Evolutionary conservation across 208 protist species (phyloP).

Genomic region (Acanthamoeba healyi): DNA sequence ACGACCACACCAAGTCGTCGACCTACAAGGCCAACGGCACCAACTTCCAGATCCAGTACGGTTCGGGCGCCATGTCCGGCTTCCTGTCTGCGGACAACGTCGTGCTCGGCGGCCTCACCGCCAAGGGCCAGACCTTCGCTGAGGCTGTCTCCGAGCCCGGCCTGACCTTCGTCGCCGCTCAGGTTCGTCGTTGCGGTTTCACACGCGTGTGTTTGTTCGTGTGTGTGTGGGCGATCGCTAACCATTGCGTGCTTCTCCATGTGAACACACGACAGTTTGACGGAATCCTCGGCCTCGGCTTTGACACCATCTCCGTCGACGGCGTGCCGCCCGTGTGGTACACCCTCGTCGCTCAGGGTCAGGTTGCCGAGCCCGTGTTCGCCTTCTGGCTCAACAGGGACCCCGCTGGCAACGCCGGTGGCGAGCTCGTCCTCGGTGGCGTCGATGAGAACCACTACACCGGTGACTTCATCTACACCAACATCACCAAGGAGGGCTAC

Average conservation of each 20-base stretch:
- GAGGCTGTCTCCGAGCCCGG: constrained; percentile 94
- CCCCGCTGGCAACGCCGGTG: neutral
- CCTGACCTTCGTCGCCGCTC: constrained; percentile 93
- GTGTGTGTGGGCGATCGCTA: neutral
- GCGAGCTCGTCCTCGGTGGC: constrained; percentile 2
- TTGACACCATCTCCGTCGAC: constrained; percentile 91
- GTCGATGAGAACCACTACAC: constrained; percentile 9
- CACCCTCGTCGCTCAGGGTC: neutral
- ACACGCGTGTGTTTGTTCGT: neutral
- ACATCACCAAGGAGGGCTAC: constrained; percentile 14
- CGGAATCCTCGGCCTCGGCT: constrained; percentile 93
- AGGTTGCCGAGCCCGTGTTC: constrained; percentile 23
- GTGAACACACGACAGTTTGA: neutral
- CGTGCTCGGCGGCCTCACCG: constrained; percentile 89
- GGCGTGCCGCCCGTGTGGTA: constrained; percentile 41
- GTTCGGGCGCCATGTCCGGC: constrained; percentile 94
- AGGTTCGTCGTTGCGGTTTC: constrained; percentile 86
- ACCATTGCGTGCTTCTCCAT: too few species aligned
- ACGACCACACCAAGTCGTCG: constrained; percentile 90
- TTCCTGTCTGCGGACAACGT: constrained; percentile 94
- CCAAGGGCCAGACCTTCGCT: constrained; percentile 91
- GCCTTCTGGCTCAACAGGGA: constrained; percentile 33
- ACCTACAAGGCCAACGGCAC: constrained; percentile 93
- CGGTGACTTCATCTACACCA: constrained; percentile 1
- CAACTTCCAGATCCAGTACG: constrained; percentile 95